Evolutionary conservation across 2,329 filamentous ascomycete genomes (phyloP), one percentile per base, ranked within the genome.

Genomic region (Colletotrichum phormii): DNA sequence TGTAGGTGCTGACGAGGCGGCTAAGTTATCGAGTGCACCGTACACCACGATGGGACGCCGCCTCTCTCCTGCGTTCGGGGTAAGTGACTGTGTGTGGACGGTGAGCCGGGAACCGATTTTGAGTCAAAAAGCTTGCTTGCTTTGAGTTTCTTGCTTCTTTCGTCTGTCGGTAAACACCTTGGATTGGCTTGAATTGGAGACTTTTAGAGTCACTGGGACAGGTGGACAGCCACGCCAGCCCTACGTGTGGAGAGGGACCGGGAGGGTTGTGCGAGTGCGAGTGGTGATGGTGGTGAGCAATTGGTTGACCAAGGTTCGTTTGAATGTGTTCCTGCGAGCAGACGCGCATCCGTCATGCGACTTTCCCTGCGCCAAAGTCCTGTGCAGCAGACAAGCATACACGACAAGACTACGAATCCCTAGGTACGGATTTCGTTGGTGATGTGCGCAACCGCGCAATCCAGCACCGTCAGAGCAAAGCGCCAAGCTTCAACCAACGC

Each of bases 61-160:
- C 59, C 70, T 53, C 13, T 59, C 37, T 26, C 42, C 22, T 60
- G 9, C 42, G 42, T 49, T 49, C 42, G n/a, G 31, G 57, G 37
- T 18, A 42, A 42, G 37, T 42, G 13, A 42, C 15, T 35, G 24
- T 26, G 26, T n/a, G 29, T 31, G 62, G 62, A 26, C 35, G 18
- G 33, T 29, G 51, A 29, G 33, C 49, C 51, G 62, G 37, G 62
- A 42, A 57, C 66, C 60, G 60, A 61, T 37, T 37, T 58, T 61
- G 59, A 73, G 53, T 75, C 53, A 72, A 63, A 73, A 64, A 67
- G 69, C 60, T 59, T 69, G 68, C 51, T 72, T 62, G 67, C 64
- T n/a, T 67, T 73, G 68, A 62, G 62, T 74, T 69, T 64, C 57
- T 61, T 73, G 72, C 67, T 75, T 60, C 54, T 57, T 60, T 29